Evolutionary conservation across 73 alveolate species (phyloP), one percentile per base, ranked within the genome.

Genomic region (Paraurostyla sp.): DNA sequence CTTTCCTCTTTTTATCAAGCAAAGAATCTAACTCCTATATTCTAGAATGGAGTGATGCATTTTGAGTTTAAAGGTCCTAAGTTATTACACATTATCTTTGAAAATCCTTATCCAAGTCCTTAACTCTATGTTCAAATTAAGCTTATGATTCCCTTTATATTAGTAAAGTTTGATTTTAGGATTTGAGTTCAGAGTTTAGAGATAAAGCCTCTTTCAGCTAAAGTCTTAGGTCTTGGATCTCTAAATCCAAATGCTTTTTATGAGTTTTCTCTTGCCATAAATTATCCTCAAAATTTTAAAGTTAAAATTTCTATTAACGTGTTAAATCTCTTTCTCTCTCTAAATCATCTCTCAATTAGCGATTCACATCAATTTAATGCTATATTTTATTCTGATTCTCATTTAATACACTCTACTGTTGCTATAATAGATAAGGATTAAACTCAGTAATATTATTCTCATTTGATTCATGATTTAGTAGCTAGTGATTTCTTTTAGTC

Each of bases 261-360:
- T 62, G 6, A 62, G 16, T 27, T 27, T 62, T 41, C 25, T 69
- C 84, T 9, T 43, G 25, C 84, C 84, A 69, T 36, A 69, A 20
- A 7, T 27, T 7, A 41, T 69, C 84, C 11, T 30, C 68, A 11
- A 69, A 69, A 7, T 15, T 38, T 38, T 69, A 46, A 38, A 69
- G 20, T 22, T 41, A 38, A 3, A 7, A 9, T 32, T 69, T 27
- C 2, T 69, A 42, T 36, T 43, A 3, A 3, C 40, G 9, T 7
- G 4, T 3, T 40, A 41, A 9, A 4, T 69, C 41, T 69, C 6
- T 41, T n/a, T 69, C 16, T 9, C 22, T 16, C 2, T 69, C 58
- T 33, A 69, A 3, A 35, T 69, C 84, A 69, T 69, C 50, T 33
- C 84, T 69, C 15, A 69, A 42, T 69, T 69, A 32, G 11, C 38